Percentiles rank a stretch among this genome's conserved stretches.
phyloP scores from a whole-genome alignment of 768 basidiomycete species.

The Russula abietina region DNA sequence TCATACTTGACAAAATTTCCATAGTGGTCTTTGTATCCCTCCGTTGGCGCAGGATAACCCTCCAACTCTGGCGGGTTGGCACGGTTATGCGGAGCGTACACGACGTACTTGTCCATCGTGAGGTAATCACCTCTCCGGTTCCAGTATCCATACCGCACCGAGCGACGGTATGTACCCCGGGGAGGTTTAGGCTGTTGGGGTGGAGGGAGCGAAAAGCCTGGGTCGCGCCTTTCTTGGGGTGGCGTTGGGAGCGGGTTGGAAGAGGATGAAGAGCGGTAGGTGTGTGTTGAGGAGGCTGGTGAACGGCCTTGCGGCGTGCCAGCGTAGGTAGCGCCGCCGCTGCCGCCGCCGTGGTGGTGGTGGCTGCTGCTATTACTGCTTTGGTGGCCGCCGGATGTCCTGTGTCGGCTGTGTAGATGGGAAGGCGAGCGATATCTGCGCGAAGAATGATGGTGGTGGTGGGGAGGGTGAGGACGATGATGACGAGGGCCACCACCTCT shows the following conservation, averaged over 20 bases:
- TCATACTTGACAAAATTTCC: constrained; percentile 41
- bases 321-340: not conserved
- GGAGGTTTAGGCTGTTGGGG: constrained; percentile 31
- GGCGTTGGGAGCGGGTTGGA: constrained; percentile 21
- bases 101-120: constrained; percentile 48
- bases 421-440: constrained; percentile 12
- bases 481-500: not conserved
- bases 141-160: constrained; percentile 58
- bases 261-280: constrained; percentile 16
- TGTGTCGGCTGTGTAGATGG: constrained; percentile 3
- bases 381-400: constrained; percentile 6
- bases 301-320: constrained; percentile 21
- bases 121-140: constrained; percentile 72
- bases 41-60: constrained; percentile 49
- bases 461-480: no score
- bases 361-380: constrained; percentile 1
- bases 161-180: constrained; percentile 28
- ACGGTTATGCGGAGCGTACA: constrained; percentile 53
- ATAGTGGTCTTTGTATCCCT: constrained; percentile 52
- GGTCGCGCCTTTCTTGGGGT: constrained; percentile 21
- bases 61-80: constrained; percentile 58
- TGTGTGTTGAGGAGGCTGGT: constrained; percentile 20
- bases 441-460: not conserved
- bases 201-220: constrained; percentile 25
- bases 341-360: constrained; percentile 4